Base-by-base conservation (phyloP, 1,139 yeast genomes). In the Torulaspora globosa region DNA sequence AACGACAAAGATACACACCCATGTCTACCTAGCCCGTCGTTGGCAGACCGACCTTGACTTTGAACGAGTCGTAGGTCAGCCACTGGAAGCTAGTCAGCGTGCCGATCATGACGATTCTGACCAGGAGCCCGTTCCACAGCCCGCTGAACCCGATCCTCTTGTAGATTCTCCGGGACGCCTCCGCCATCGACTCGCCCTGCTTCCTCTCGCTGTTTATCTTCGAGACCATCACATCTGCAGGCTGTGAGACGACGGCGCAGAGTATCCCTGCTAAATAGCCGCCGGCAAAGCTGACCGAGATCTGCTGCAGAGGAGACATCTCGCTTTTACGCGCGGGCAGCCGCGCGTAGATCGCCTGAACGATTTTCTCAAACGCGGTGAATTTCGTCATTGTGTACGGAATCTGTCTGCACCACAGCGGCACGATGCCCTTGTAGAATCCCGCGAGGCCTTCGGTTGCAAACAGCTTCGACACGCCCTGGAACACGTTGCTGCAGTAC, bases 381-480 rank as follows among this genome's bases (percentile, higher is more conserved):
- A 90, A 90, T 70, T 90, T 90, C 52, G 86, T 94, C 96, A 89
- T 89, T 33, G 97, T 90, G 73, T 90, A 90, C 19, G 97, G 97
- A 56, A 90, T 84, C 69, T 90, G 97, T 73, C 97, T 83, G 53
- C 82, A 79, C 97, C 97, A 89, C 58, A 90, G 75, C 28, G 97
- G 97, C 10, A 80, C 82, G 51, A 90, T 71, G 43, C 97, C 97
- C 65, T 85, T 84, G 73, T 88, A 90, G 48, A 90, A 74, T 14
- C 86, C 89, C 14, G 72, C 78, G 50, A 80, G 43, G 12, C 95
- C 95, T 66, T 83, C 94, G 18, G 72, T 63, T 11, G 82, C 80
- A 42, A 77, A 72, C 58, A 83, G 75, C 70, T 83, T 84, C 53
- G 67, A 67, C 78, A 80, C 77, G 19, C 92, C 94, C 50, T 82